Percentiles rank a stretch among this genome's conserved stretches.
phyloP scores from a whole-genome alignment of 2,329 filamentous ascomycete species.

The Penicillium concentricum region DNA sequence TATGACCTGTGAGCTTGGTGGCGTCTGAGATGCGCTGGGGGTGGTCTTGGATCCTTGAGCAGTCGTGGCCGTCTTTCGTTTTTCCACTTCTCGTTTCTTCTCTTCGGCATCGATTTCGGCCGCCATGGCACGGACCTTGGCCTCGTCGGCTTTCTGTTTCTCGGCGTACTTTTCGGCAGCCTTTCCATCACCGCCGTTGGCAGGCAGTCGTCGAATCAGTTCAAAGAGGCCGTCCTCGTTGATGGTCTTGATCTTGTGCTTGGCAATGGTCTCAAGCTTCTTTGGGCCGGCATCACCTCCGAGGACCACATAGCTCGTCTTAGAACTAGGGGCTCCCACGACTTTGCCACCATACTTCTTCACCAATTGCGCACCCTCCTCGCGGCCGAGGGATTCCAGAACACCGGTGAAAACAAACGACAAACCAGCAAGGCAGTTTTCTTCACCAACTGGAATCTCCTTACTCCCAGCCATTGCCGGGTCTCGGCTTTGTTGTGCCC shows the following conservation, averaged over 20 bases:
- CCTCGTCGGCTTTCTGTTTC: slow-evolving; percentile 81
- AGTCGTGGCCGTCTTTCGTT: slow-evolving; percentile 46
- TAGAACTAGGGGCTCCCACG: slow-evolving; percentile 78
- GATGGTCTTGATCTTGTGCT: slow-evolving; percentile 82
- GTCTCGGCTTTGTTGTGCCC: slow-evolving; percentile 59
- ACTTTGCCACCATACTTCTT: slow-evolving; percentile 95
- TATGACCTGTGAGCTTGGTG: slow-evolving; percentile 39
- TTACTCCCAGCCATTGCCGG: slow-evolving; percentile 62
- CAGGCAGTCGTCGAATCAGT: slow-evolving; percentile 76
- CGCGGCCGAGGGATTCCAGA: slow-evolving; percentile 73
- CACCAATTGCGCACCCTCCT: slow-evolving; percentile 80
- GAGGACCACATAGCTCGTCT: slow-evolving; percentile 90
- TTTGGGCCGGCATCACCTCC: slow-evolving; percentile 89
- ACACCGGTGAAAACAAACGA: slow-evolving; percentile 95
- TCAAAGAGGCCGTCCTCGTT: slow-evolving; percentile 90
- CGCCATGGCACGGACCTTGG: slow-evolving; percentile 76
- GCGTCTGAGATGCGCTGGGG: slow-evolving; percentile 47
- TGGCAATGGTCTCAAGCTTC: slow-evolving; percentile 82
- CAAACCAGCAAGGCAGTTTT: slow-evolving; percentile 86
- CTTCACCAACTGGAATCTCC: slow-evolving; percentile 77
- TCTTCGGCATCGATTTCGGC: slow-evolving; percentile 85
- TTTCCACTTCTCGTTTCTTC: slow-evolving; percentile 51
- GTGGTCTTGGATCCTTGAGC: slow-evolving; percentile 28
- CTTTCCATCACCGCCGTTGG: slow-evolving; percentile 82
- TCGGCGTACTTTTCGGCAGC: slow-evolving; percentile 81